Percentiles rank a stretch among this genome's conserved stretches.
Evolutionary conservation across 169 alveolate species (phyloP).

Genomic region (Plasmodium coatneyi): DNA sequence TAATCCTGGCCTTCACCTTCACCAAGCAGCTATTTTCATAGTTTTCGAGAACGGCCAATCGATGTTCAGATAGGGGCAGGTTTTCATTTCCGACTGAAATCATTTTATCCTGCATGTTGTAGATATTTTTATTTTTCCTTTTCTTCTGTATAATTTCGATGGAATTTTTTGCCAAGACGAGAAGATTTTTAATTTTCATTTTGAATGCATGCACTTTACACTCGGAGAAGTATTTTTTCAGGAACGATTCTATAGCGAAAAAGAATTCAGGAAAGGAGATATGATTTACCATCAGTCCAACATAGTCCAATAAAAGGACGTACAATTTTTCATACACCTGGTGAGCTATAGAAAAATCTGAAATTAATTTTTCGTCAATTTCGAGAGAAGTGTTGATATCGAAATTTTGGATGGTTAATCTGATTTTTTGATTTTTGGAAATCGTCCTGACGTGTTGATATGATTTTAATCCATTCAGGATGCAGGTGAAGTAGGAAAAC

Average conservation of each 20-base stretch:
- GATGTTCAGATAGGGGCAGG: constrained; percentile 24
- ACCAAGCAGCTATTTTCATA: constrained; percentile 31
- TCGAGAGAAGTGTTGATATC: constrained; percentile 21
- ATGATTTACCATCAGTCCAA: constrained; percentile 62
- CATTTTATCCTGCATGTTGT: constrained; percentile 27
- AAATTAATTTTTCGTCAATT: constrained; percentile 53
- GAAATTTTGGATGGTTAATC: constrained; percentile 49
- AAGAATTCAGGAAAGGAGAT: constrained; percentile 73
- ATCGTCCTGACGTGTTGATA: constrained; percentile 26
- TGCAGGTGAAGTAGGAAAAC: constrained; percentile 44
- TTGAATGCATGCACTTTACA: constrained; percentile 38
- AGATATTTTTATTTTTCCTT: constrained; percentile 42
- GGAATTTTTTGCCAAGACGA: constrained; percentile 47
- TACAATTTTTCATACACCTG: constrained; percentile 65
- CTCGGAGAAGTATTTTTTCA: constrained; percentile 34
- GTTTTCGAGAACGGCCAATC: constrained; percentile 12
- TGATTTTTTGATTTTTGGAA: constrained; percentile 19
- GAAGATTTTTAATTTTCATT: constrained; percentile 11
- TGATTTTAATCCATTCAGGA: constrained; percentile 37
- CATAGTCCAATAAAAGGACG: constrained; percentile 49
- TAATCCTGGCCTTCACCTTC: constrained; percentile 29
- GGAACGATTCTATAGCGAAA: constrained; percentile 33
- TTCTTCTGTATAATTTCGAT: constrained; percentile 45
- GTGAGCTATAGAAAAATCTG: constrained; percentile 35
- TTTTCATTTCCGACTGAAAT: constrained; percentile 34